Conservation (phyloP, 495 filamentous ascomycete species). For the Cryomyces minteri region DNA sequence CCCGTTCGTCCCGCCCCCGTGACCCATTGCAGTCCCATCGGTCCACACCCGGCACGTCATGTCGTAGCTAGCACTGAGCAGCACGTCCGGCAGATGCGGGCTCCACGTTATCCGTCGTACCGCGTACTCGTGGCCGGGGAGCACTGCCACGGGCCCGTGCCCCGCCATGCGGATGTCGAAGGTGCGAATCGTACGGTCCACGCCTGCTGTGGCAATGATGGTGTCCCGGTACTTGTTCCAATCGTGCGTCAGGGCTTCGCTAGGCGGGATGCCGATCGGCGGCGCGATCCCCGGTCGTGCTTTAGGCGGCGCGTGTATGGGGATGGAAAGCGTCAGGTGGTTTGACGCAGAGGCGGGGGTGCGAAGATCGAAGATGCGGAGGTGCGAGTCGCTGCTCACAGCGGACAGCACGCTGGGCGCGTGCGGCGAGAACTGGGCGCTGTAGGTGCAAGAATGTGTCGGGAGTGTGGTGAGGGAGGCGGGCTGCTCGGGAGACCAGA, state of each 20-base stretch:
- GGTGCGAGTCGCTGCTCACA: constrained; percentile 67
- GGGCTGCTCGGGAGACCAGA: constrained; percentile 63
- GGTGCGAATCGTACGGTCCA: constrained; percentile 71
- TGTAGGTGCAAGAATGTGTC: constrained; percentile 82
- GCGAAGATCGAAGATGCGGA: constrained; percentile 79
- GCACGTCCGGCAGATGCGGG: constrained; percentile 69
- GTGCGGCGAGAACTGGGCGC: constrained; percentile 62
- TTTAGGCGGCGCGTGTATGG: constrained; percentile 46
- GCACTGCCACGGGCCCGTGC: constrained; percentile 47
- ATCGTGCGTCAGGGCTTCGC: constrained; percentile 82
- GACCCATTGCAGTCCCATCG: constrained; percentile 44
- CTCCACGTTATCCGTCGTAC: constrained; percentile 74
- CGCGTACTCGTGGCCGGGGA: constrained; percentile 81
- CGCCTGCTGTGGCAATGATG: constrained; percentile 69
- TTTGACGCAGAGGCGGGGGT: constrained; percentile 65
- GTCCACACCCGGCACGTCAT: constrained; percentile 93
- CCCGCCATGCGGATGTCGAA: constrained; percentile 68
- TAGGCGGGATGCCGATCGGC: constrained; percentile 31
- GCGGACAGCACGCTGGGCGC: constrained; percentile 59
- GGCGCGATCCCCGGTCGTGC: constrained; percentile 19
- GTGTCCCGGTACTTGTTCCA: constrained; percentile 94
- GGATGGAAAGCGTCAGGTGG: constrained; percentile 59
- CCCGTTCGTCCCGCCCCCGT: constrained; percentile 16
- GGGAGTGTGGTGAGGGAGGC: constrained; percentile 68
- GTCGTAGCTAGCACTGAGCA: constrained; percentile 84